A percentile compares a stretch with the other conserved stretches of the same genome.
Evolutionary conservation across 345 rosid species (phyloP).

Genomic region (Populus tremula): DNA sequence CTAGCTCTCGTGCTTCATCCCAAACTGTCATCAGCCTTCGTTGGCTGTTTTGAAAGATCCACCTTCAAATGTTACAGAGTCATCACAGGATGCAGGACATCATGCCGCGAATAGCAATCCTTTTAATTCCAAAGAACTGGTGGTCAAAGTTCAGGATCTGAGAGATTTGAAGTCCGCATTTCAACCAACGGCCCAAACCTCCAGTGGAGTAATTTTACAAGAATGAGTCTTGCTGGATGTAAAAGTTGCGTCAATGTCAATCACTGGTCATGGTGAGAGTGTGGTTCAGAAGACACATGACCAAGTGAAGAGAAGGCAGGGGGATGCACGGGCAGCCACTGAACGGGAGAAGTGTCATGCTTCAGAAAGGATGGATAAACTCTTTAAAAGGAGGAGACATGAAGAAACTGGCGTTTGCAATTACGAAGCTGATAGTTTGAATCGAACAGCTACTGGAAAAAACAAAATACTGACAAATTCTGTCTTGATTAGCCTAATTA

Average conservation of each 20-base stretch:
- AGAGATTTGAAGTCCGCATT: constrained; percentile 2
- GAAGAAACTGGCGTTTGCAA: constrained; percentile 33
- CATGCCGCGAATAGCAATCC: constrained; percentile 26
- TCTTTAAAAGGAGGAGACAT: constrained; percentile 43
- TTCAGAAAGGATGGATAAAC: constrained; percentile 20
- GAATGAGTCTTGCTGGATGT: constrained; percentile 33
- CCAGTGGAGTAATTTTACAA: constrained; percentile 36
- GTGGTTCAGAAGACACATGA: constrained; percentile 38
- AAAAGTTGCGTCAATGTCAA: constrained; percentile 22
- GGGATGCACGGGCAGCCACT: constrained; percentile 30
- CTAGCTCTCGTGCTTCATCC: constrained; percentile 44
- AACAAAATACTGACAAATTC: too few species aligned
- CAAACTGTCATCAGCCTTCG: constrained; percentile 61
- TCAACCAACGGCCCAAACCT: constrained; percentile 30
- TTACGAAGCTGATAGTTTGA: constrained; percentile 24
- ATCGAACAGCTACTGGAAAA: constrained; percentile 9
- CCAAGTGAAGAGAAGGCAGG: constrained; percentile 40
- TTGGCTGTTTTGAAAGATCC: constrained; percentile 63
- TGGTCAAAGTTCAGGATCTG: constrained; percentile 7
- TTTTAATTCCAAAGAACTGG: constrained; percentile 25
- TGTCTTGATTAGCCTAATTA: too few species aligned
- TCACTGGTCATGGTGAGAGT: constrained; percentile 35
- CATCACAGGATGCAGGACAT: constrained; percentile 41
- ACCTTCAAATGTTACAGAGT: constrained; percentile 49
- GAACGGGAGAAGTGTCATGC: not conserved